Percentiles rank a stretch among this genome's conserved stretches.
Evolutionary conservation across 306 rosid species (phyloP).

Genomic region (Inga oerstediana): DNA sequence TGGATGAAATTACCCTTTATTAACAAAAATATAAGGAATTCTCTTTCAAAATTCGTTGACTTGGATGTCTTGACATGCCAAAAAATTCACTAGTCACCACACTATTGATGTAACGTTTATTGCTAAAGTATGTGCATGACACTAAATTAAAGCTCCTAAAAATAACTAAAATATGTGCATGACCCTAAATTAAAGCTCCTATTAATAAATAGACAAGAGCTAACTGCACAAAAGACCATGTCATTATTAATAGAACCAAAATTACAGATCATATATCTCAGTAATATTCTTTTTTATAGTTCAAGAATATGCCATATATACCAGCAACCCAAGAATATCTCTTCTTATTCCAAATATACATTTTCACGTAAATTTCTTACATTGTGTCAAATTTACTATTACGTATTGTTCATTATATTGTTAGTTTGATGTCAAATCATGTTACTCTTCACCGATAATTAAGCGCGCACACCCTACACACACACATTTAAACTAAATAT

Average conservation of each 20-base stretch:
- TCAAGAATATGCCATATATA: background rate
- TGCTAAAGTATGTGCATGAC: background rate
- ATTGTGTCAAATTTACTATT: background rate
- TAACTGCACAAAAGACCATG: background rate
- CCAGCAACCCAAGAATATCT: background rate
- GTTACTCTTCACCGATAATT: background rate
- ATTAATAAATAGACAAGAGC: background rate
- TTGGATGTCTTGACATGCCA: background rate
- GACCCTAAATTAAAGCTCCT: background rate
- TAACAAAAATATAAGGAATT: background rate
- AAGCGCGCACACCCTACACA: too few species aligned
- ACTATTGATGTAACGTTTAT: background rate
- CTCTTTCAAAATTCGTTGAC: background rate
- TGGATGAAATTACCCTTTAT: too few species aligned
- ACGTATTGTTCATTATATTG: background rate
- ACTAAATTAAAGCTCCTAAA: background rate
- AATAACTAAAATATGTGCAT: background rate
- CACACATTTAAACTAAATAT: too few species aligned
- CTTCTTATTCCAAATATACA: background rate
- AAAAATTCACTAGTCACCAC: background rate
- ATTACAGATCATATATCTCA: background rate
- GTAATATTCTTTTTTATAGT: conserved; percentile 7
- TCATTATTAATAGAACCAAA: background rate
- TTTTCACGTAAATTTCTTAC: background rate
- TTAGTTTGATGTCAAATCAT: background rate